A percentile compares a stretch with the other conserved stretches of the same genome.
These are phyloP conservation scores for Kodamaea sagamina DNA, from an alignment of 805 yeast genomes.

Conservation along the genomic window DNA sequence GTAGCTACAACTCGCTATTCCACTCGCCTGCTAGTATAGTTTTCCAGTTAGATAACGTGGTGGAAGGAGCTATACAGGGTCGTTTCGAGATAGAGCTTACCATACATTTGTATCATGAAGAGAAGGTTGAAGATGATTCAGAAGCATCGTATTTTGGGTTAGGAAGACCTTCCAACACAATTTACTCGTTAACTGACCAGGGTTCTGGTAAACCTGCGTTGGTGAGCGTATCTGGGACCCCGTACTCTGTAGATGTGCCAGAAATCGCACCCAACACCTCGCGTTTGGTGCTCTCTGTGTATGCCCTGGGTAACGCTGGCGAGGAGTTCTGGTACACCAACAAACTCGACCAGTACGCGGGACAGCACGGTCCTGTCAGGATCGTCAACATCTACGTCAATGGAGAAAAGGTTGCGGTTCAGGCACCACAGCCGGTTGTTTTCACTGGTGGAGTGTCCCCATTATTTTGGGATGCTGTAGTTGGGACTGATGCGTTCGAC, in stretches of 20 bases:
- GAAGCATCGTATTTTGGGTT: constrained; percentile 24
- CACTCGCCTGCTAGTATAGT: constrained; percentile 41
- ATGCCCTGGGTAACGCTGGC: constrained; percentile 71
- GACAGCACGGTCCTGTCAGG: constrained; percentile 68
- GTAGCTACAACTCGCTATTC: constrained; percentile 56
- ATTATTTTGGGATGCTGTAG: constrained; percentile 78
- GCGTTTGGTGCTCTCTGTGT: constrained; percentile 56
- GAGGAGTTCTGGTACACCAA: constrained; percentile 87
- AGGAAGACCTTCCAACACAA: constrained; percentile 38
- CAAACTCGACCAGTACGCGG: constrained; percentile 47
- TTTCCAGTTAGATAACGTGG: constrained; percentile 66
- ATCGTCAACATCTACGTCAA: constrained; percentile 62
- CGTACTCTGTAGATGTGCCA: constrained; percentile 44
- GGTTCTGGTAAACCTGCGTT: not conserved
- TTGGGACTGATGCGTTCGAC: constrained; percentile 73
- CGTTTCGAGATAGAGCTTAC: constrained; percentile 53
- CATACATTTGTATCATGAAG: not conserved
- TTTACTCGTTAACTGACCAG: constrained; percentile 36
- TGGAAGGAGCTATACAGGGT: constrained; percentile 57
- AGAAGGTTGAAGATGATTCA: not conserved
- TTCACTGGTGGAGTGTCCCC: constrained; percentile 85
- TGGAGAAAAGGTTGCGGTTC: constrained; percentile 58
- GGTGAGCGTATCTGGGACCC: constrained; percentile 34
- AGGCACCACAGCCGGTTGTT: constrained; percentile 70
- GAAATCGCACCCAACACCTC: constrained; percentile 56